Evolutionary conservation across 2,329 filamentous ascomycete genomes (phyloP).

Genomic region (Bipolaris cookei): DNA sequence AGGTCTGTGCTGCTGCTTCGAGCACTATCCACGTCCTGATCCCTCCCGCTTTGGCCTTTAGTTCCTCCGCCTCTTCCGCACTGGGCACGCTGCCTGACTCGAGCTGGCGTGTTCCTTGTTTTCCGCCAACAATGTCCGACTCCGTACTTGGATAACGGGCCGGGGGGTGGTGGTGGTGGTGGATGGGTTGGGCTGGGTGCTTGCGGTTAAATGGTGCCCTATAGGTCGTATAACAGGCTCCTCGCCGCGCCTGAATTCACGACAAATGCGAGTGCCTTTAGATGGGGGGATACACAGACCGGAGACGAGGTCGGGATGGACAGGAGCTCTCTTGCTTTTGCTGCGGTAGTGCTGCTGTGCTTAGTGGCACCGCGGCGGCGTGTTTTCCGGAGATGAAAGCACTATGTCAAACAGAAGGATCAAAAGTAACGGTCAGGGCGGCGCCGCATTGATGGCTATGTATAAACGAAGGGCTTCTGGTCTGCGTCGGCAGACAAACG

Average conservation of each 20-base stretch:
- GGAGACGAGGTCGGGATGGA: background rate
- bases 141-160: background rate
- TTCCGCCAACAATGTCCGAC: slow-evolving; percentile 1
- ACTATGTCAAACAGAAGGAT: slow-evolving; percentile 8
- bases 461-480: slow-evolving; percentile 9
- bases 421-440: slow-evolving; percentile 12
- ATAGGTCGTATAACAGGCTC: background rate
- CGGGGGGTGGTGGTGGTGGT: no score
- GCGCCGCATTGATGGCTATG: background rate
- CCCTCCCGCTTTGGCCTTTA: slow-evolving; percentile 25
- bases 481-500: slow-evolving; percentile 10
- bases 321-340: slow-evolving; percentile 19
- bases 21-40: slow-evolving; percentile 15
- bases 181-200: no score
- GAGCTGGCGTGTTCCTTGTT: slow-evolving; percentile 5
- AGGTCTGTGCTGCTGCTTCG: slow-evolving; percentile 15
- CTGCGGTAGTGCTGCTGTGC: slow-evolving; percentile 20
- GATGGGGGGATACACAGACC: background rate
- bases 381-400: slow-evolving; percentile 17
- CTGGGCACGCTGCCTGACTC: slow-evolving; percentile 10
- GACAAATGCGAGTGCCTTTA: background rate
- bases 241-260: background rate
- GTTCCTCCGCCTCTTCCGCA: slow-evolving; percentile 26
- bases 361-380: slow-evolving; percentile 22
- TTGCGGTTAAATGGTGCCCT: no score